These are phyloP conservation scores for Gelatoporia subvermispora DNA, from an alignment of 768 basidiomycete species.

Conservation along the genomic window DNA sequence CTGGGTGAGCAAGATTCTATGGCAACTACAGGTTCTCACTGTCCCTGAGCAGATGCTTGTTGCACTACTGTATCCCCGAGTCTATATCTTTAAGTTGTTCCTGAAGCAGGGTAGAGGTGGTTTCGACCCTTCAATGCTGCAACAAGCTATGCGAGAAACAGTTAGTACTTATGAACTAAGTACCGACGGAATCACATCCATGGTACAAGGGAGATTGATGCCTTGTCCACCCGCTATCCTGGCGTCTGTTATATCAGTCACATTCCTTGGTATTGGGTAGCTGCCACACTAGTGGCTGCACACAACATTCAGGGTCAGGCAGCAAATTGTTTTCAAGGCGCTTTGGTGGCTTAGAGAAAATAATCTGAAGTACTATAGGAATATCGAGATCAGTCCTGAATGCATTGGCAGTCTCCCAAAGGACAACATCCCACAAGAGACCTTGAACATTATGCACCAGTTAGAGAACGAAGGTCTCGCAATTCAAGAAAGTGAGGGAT, in stretches of 20 bases:
- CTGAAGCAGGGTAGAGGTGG: conserved; percentile 16
- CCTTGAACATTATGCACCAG: conserved; percentile 16
- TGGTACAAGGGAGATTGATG: conserved; percentile 32
- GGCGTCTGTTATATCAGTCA: conserved; percentile 28
- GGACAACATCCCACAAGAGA: conserved; percentile 29
- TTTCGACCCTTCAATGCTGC: not conserved
- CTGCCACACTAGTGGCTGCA: conserved; percentile 25
- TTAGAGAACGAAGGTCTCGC: conserved; percentile 10
- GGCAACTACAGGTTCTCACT: conserved; percentile 24
- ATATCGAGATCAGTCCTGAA: conserved; percentile 21
- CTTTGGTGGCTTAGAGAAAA: conserved; percentile 32
- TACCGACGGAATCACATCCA: conserved; percentile 20
- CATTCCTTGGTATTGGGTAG: conserved; percentile 28
- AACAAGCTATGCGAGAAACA: conserved; percentile 29
- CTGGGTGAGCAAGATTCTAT: conserved; percentile 35
- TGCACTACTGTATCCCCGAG: conserved; percentile 24
- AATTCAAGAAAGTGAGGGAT: conserved; percentile 20
- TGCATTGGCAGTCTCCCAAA: conserved; percentile 23
- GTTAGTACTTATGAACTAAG: conserved; percentile 29
- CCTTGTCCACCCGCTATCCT: conserved; percentile 24
- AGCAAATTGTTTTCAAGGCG: conserved; percentile 24
- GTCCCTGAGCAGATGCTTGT: conserved; percentile 35
- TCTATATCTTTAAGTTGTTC: conserved; percentile 33
- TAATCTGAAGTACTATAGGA: conserved; percentile 27
- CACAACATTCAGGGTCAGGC: conserved; percentile 28